Base-by-base conservation (phyloP, 257 asterid species). In the Nicotiana noctiflora region DNA sequence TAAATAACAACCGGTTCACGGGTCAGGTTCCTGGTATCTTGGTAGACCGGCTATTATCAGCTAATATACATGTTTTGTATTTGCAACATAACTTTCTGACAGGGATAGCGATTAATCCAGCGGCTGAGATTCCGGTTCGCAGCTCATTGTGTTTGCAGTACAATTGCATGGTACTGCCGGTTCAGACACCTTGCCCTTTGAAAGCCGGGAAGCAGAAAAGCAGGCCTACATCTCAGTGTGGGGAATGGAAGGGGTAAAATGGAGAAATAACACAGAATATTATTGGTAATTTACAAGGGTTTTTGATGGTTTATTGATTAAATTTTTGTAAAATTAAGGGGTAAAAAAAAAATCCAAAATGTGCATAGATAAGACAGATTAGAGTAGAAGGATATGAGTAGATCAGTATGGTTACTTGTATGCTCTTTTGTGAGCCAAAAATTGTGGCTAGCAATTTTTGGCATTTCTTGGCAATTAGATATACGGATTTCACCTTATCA, bases 151-250 rank as follows among this genome's bases (percentile, higher is more conserved):
- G 99, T 81, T 84, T 93, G 83, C 98, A 95, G 89, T 95, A 95
- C 57, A 95, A 94, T 81, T 94, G 98, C 80, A 93, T 94, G 98
- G 97, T 94, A 37, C 88, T 84, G 29, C 98, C 98, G 46, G 88
- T 93, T 11, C 88, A 89, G 87, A 90, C 97, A 59, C 93, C 98
- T 3, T 94, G 98, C 82, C 98, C 99, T 1, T 64, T 89, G 76
- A 94, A 90, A 87, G 93, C 99, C 32, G 99, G 99, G 9, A 82
- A 79, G 85, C 97, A 94, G 90, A 90, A 86, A 82, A 87, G 95
- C 13, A 86, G 99, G 89, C 99, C 99, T 34, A 89, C 95, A 4
- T 82, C 84, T 1, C 99, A 96, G 82, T 96, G 99, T 82, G 82
- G 64, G 6, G 66, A 82, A 81, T 90, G 98, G 97, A 92, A 84